Base-by-base conservation (phyloP, 805 yeast genomes). In the Sugiyamaella boreocaroliniensis region DNA sequence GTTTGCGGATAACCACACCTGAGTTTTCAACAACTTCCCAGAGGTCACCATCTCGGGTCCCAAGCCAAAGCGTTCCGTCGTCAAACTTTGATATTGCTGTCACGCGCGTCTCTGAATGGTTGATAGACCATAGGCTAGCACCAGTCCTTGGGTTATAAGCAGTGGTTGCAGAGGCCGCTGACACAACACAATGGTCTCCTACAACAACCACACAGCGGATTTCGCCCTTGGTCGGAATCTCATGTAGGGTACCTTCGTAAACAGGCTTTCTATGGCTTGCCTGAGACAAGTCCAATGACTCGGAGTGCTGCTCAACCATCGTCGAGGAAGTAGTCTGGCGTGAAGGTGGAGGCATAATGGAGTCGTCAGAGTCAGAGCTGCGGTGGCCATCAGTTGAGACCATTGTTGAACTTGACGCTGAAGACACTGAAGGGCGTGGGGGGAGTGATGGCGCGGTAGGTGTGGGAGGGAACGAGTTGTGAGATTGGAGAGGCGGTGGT, bases 31-130 rank as follows among this genome's bases (percentile, higher is more conserved):
- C 15, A 1, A 65, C 53, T 43, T 66, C 68, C 55, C 63, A 56
- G 15, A 68, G 43, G n/a, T 55, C 53, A 15, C 72, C 72, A 14
- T 68, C 71, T 51, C 63, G 67, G 14, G 69, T 61, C 2, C 72
- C 72, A 1, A 68, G 42, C 70, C 71, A 67, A 2, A 68, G 34
- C 37, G 53, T 57, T 6, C 56, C 59, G 14, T 52, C 57, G 4
- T 51, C 56, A 9, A 26, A 41, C 10, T 51, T 41, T 12, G 60
- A 63, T 37, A 62, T 46, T 1, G 70, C 64, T 0, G 61, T 54
- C 2, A 64, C 58, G 50, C 58, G 60, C 26, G 55, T 41, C 2
- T 63, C 70, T 11, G 55, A 52, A 34, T 59, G 61, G 11, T 50
- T 47, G 19, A 61, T 22, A 9, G 63, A 53, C 53, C 67, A 67